A percentile compares a stretch with the other conserved stretches of the same genome.
Conservation (phyloP, 257 asterid species). For the Mitragyna speciosa region DNA sequence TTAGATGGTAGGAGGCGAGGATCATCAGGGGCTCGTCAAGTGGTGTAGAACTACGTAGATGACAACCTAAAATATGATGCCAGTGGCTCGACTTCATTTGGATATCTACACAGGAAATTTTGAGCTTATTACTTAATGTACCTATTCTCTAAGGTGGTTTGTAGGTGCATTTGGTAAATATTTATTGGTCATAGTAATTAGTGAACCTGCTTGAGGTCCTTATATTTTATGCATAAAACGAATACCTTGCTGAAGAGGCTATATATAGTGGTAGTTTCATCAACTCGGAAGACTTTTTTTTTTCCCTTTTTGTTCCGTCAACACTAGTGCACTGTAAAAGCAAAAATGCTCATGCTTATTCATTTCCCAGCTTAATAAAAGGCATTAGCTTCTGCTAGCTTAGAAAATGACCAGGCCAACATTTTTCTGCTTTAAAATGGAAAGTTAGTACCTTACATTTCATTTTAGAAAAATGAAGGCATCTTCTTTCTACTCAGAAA, state of each 20-base stretch:
- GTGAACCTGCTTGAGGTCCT: not conserved
- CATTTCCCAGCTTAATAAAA: constrained; percentile 9
- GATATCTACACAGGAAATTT: not conserved
- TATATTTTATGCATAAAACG: not conserved
- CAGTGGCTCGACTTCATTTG: no score
- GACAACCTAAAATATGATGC: no score
- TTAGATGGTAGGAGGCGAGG: no score
- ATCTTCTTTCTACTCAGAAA: not conserved
- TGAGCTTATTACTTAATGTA: not conserved
- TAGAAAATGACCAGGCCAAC: constrained; percentile 10
- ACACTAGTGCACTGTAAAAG: not conserved
- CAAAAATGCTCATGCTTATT: not conserved
- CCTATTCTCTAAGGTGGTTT: not conserved
- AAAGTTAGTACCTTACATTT: not conserved
- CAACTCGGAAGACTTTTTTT: not conserved
- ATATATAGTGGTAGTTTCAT: not conserved
- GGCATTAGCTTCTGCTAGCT: constrained; percentile 12
- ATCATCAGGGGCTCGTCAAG: no score
- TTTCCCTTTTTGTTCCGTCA: not conserved
- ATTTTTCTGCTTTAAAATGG: constrained; percentile 8
- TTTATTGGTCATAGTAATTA: not conserved
- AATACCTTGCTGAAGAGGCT: not conserved
- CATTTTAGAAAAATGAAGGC: constrained; percentile 12
- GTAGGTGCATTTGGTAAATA: not conserved
- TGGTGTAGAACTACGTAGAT: no score